phyloP scores from a whole-genome alignment of 768 basidiomycete species.

The Lactarius hatsudake region DNA sequence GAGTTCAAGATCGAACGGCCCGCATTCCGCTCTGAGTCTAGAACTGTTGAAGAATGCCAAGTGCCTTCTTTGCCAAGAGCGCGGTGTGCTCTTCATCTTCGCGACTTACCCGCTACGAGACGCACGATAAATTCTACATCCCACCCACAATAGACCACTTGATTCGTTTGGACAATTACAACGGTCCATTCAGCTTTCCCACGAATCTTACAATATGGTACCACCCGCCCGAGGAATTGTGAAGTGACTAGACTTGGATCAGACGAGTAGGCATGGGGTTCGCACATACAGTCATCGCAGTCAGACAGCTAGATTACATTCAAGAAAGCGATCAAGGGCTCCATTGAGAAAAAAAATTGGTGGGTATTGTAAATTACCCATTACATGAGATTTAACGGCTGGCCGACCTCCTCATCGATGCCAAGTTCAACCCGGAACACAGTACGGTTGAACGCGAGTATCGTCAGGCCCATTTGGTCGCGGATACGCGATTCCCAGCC shows the following conservation, averaged over 20 bases:
- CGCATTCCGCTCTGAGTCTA: too few relatives aligned
- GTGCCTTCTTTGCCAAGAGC: too few relatives aligned
- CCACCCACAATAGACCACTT: too few relatives aligned
- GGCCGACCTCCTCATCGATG: conserved; percentile 32
- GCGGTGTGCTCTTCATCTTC: too few relatives aligned
- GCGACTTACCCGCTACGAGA: too few relatives aligned
- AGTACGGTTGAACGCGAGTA: conserved; percentile 50
- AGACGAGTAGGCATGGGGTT: conserved; percentile 2
- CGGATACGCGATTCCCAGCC: conserved; percentile 66
- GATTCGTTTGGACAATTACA: too few relatives aligned
- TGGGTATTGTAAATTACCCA: not conserved
- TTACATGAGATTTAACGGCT: conserved; percentile 12
- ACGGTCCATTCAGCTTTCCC: too few relatives aligned
- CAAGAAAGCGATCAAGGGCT: not conserved
- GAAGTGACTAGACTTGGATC: conserved; percentile 7
- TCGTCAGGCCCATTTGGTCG: conserved; percentile 55
- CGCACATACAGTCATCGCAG: conserved; percentile 8
- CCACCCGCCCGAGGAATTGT: conserved; percentile 17
- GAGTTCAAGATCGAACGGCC: too few relatives aligned
- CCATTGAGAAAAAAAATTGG: not conserved
- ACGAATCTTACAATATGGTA: too few relatives aligned
- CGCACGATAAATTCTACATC: too few relatives aligned
- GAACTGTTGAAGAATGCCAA: too few relatives aligned
- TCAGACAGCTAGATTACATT: not conserved
- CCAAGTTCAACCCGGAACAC: conserved; percentile 34